Base-by-base conservation (phyloP, 345 rosid genomes). In the Carallia brachiata region DNA sequence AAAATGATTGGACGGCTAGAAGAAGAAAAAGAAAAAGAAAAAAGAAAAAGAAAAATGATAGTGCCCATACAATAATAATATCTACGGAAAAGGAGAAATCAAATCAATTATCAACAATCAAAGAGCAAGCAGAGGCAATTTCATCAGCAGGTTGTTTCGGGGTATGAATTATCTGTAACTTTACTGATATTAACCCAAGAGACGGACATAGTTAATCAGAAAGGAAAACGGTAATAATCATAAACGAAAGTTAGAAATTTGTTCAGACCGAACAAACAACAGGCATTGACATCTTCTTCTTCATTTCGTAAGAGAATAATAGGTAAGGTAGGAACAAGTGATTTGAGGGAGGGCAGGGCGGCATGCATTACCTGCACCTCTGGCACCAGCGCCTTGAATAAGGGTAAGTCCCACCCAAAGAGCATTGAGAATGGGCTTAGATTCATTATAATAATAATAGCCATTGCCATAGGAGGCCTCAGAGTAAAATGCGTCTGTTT, bases 381-480 rank as follows among this genome's bases (percentile, higher is more conserved):
- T 87, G 27, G 91, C 88, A 31, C 77, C 87, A 74, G 97, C 93
- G 68, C 80, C 78, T 64, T 70, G 82, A 81, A 93, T 89, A 70
- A 93, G 96, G n/a, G 96, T 88, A 70, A 93, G 92, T 32, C 96
- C 98, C 34, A 93, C 98, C 88, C 88, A 77, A 61, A 88, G 67
- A 63, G 90, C 84, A 3, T 53, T 79, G 7, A 67, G 55, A 69
- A 66, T 66, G 12, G 61, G 73, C 56, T 79, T 80, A 9, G 80
- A 71, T 62, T 68, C 75, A 67, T 62, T 60, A 6, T 39, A 52
- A 62, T 63, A 27, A 56, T 39, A 48, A 23, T 23, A 23, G 23
- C 23, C 23, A 23, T 23, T 23, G 23, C 23, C 23, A 23, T 23
- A 23, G 23, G 23, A 23, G 23, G 23, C 82, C 66, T 62, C 90